Evolutionary conservation across 345 rosid genomes (phyloP), one percentile per base, ranked within the genome.

Genomic region (Turritis glabra): DNA sequence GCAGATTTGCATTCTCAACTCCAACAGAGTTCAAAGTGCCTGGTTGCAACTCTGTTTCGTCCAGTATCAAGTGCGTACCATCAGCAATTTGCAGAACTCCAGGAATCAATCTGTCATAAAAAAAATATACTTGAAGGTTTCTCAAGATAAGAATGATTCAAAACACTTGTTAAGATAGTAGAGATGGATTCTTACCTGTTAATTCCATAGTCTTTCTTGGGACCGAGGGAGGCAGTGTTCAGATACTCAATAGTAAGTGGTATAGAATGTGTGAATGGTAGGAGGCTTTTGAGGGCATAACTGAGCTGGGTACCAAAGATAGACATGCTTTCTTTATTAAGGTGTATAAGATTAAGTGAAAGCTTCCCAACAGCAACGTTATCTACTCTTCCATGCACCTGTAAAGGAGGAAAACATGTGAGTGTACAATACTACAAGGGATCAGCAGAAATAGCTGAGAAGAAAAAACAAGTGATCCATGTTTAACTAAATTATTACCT

Each of bases 321-420:
- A 13, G 96, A 86, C 63, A 80, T 80, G 41, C 82, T 86, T 72
- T 93, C 96, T 78, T 83, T 89, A 77, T 65, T 87, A 51, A 90
- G 84, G 77, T 85, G 72, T 15, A 82, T 86, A 38, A 93, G 87
- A 67, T 90, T 93, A 26, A 89, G 79, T 6, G 98, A 87, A 77
- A 93, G 89, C 82, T 93, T 93, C 80, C 98, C 97, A 2, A 95
- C 89, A n/a, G 96, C 96, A 78, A 85, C 80, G 59, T 81, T 77
- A 64, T 89, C 96, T n/a, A 80, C 85, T 75, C 97, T 85, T 60
- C 92, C 81, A 80, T 89, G 89, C 62, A 94, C 93, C 98, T 94
- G 79, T 51, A 55, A 37, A 33, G 10, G 54, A 50, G 4, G 10
- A 44, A 10, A 66, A 62, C 51, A 64, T 33, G 53, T 23, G 41